Evolutionary conservation across 192 early-diverging fungal species (phyloP).

Genomic region (Backusella morwellensis): DNA sequence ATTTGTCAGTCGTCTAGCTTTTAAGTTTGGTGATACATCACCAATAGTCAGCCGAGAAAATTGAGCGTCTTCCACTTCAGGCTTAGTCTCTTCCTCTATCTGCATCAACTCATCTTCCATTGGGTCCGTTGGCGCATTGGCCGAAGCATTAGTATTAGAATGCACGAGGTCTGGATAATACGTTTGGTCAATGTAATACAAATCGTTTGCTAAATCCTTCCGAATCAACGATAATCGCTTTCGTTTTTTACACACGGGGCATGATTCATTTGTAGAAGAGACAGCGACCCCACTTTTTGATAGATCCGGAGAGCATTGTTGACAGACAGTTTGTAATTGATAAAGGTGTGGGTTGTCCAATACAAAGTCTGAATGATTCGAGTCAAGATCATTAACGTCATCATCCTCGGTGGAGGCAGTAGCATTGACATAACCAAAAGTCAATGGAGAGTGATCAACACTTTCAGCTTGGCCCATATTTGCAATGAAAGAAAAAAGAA

Average conservation of each 20-base stretch:
- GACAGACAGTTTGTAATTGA: background rate
- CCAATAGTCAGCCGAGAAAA: conserved; percentile 6
- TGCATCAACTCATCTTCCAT: conserved; percentile 7
- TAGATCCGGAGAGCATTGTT: background rate
- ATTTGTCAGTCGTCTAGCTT: background rate
- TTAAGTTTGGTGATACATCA: conserved; percentile 1
- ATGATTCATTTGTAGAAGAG: background rate
- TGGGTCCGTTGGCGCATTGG: background rate
- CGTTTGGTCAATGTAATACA: conserved; percentile 25
- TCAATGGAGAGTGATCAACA: background rate
- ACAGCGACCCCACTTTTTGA: background rate
- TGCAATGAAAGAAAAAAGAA: background rate
- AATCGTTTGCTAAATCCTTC: conserved; percentile 10
- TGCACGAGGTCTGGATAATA: conserved; percentile 21
- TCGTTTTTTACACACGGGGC: background rate
- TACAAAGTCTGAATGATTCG: background rate
- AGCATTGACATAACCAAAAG: background rate
- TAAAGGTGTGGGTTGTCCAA: conserved; percentile 7
- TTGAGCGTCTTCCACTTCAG: background rate
- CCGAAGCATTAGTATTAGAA: conserved; percentile 8
- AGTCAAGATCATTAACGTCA: background rate
- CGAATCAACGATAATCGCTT: background rate
- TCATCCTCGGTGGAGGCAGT: background rate
- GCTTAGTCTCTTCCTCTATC: conserved; percentile 3
- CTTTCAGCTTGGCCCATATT: conserved; percentile 10